These are phyloP conservation scores for Crithidia mellificae DNA, from an alignment of 208 protist species.

Conservation along the genomic window DNA sequence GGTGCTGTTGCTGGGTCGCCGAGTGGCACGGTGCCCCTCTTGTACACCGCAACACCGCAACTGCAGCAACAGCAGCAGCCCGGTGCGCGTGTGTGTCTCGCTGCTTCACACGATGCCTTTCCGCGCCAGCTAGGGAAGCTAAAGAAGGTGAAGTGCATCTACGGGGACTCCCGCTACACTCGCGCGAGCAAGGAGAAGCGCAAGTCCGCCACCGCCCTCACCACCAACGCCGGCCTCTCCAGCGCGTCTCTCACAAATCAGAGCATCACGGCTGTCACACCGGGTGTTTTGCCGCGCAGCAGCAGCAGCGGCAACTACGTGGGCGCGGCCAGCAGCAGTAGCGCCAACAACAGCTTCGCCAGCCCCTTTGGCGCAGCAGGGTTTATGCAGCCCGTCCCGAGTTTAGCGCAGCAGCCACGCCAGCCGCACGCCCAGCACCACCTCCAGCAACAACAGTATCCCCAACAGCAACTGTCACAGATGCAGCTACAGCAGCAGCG, in stretches of 20 bases:
- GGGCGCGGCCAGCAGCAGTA: no score
- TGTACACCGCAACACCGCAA: no score
- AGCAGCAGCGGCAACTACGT: conserved; percentile 6
- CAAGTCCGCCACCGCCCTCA: not conserved
- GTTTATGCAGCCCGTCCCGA: conserved; percentile 8
- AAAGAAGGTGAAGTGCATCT: not conserved
- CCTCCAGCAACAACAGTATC: not conserved
- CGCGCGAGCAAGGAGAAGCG: not conserved
- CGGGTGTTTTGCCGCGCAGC: no score
- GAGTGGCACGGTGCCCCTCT: not conserved
- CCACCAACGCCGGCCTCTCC: not conserved
- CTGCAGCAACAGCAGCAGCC: not conserved
- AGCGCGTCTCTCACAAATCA: not conserved
- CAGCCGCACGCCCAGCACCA: not conserved
- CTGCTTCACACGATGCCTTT: not conserved
- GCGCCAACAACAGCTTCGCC: conserved; percentile 13
- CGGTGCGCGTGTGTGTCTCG: not conserved
- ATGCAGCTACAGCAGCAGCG: not conserved
- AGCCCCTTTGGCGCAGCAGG: conserved; percentile 8
- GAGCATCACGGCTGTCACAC: not conserved
- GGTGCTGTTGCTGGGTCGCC: not conserved
- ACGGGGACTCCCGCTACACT: conserved; percentile 8
- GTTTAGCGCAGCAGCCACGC: conserved; percentile 2
- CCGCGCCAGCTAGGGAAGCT: not conserved
- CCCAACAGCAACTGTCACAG: not conserved